Base-by-base conservation (phyloP, 768 basidiomycete species). In the Roridomyces roridus region DNA sequence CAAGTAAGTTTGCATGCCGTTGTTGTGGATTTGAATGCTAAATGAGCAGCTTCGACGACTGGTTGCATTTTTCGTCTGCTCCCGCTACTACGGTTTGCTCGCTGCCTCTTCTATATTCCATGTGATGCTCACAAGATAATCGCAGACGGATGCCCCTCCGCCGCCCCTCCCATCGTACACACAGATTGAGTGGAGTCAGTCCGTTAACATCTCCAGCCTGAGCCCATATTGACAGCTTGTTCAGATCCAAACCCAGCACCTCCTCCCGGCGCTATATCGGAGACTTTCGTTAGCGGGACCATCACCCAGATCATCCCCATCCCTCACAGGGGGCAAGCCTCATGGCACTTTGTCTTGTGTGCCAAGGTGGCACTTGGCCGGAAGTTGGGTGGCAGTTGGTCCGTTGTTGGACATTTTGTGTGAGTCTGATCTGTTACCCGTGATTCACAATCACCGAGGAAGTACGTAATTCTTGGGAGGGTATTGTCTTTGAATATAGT, bases 41-140 rank as follows among this genome's bases (percentile, higher is more conserved):
- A 3, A n/a, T 23, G 11, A 23, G 17, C 26, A 60, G 58, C 15
- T 60, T 60, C 26, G 46, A 60, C 17, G 58, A 60, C n/a, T 60
- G 53, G 46, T 31, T 60, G 15, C 58, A 60, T 55, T 60, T 39
- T 31, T 60, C 58, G 3, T 55, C 58, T 3, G 54, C 28, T 36
- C 58, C 58, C 7, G 23, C 47, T 10, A 34, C 4, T 15, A 34
- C 31, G 31, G 31, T 34, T 10, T 34, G 31, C 15, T 8, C 31
- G 7, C 31, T 34, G 11, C 31, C 31, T 34, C 15, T 8, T 34
- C 31, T 2, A 15, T 10, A 11, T 34, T 34, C n/a, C n/a, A n/a
- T n/a, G 29, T 34, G 39, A 40, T 40, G 39, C n/a, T 18, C 5
- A n/a, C n/a, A n/a, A n/a, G n/a, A n/a, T n/a, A n/a, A 18, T 40